Conservation (phyloP, 2,329 filamentous ascomycete species). For the Hypoxylon sp. region DNA sequence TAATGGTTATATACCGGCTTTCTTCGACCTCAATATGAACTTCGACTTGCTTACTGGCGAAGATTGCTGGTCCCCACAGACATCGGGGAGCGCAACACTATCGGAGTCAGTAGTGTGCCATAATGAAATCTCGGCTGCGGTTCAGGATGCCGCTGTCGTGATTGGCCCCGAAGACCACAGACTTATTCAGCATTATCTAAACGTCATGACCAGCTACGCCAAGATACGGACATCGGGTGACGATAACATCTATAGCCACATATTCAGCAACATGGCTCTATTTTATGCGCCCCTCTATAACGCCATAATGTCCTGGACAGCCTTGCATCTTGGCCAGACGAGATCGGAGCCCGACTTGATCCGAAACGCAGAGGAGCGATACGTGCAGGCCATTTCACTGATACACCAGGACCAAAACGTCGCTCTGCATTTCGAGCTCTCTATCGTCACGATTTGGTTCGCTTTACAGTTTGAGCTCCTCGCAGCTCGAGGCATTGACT, state of each 20-base stretch:
- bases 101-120: slow-evolving; percentile 18
- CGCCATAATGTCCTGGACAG: slow-evolving; percentile 40
- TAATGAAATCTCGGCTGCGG: slow-evolving; percentile 9
- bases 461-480: slow-evolving; percentile 41
- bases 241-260: slow-evolving; percentile 41
- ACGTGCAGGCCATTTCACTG: slow-evolving; percentile 30
- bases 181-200: slow-evolving; percentile 41
- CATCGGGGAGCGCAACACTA: slow-evolving; percentile 17
- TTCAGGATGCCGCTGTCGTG: slow-evolving; percentile 31
- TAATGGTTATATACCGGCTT: slow-evolving; percentile 28
- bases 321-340: slow-evolving; percentile 37
- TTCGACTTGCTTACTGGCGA: slow-evolving; percentile 36
- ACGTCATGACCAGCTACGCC: slow-evolving; percentile 39
- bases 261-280: slow-evolving; percentile 42
- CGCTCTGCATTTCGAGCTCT: slow-evolving; percentile 38
- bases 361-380: slow-evolving; percentile 36
- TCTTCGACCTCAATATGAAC: slow-evolving; percentile 42
- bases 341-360: slow-evolving; percentile 32
- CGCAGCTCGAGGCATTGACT: slow-evolving; percentile 33
- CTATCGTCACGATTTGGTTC: slow-evolving; percentile 42
- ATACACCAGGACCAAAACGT: slow-evolving; percentile 34
- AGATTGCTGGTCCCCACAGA: slow-evolving; percentile 34
- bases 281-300: slow-evolving; percentile 39
- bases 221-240: slow-evolving; percentile 39
- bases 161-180: slow-evolving; percentile 32